Base-by-base conservation (phyloP, 805 yeast species). In the Monosporozyma siamensis region DNA sequence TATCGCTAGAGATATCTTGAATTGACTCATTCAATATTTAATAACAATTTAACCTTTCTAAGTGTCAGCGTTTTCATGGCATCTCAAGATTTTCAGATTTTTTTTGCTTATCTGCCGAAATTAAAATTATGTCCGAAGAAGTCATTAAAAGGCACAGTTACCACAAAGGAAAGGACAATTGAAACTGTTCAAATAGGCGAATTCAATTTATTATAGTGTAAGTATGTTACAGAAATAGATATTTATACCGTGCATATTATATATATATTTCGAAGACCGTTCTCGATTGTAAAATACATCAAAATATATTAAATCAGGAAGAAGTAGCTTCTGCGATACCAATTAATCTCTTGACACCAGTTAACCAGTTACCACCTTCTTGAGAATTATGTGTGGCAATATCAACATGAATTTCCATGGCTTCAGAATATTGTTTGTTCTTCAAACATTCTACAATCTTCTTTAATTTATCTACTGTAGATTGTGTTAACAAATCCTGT, bases 361-460 rank as follows among this genome's bases (percentile, higher is more conserved):
- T 77, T 67, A 83, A 76, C 98, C 98, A 92, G 54, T 82, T 78
- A 11, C 95, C 96, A 49, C 82, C 77, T 61, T 89, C 95, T 20
- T 73, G 76, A 20, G 80, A 72, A 48, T 75, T 72, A 29, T 75
- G 72, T 6, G 86, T 72, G 18, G 82, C 75, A 46, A 92, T 72
- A 40, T 77, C 75, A 27, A 69, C 59, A 47, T 76, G 77, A 26
- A 75, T 52, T 2, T 70, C 61, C 41, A 71, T 63, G 1, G 97
- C 97, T 12, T 66, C 66, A 4, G 63, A 60, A 57, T 67, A 84
- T 45, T 86, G 80, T 46, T 72, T 71, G 9, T 55, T 61, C 15
- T 66, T 68, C 51, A 92, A 61, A 1, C 77, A 66, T 8, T 57
- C 63, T 15, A 77, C 67, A 35, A 88, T 59, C 22, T 67, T 64